Base-by-base conservation (phyloP, 768 basidiomycete genomes). In the Tylopilus cervinicoccineus region DNA sequence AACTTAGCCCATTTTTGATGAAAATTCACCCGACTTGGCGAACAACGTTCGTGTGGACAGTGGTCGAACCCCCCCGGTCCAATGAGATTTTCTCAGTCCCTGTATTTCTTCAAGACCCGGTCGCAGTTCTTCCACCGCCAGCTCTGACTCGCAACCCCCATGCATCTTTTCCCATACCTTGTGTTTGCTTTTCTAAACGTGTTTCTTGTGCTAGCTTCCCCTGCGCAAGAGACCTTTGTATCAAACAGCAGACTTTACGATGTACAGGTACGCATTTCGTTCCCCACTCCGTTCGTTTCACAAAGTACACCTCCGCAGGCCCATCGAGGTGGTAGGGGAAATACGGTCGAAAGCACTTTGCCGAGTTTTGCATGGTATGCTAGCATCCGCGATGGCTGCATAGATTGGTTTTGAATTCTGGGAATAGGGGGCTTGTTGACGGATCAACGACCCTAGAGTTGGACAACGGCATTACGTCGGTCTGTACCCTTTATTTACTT, bases 371-470 rank as follows among this genome's bases (percentile, higher is more conserved):
- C 88, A 49, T 86, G 85, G 86, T 86, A 70, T 48, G 55, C 22
- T 48, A 27, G 34, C 39, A 22, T 41, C 33, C 22, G 29, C 39
- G 23, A 45, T 67, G 48, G 13, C 38, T 50, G 39, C 34, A 27
- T 48, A n/a, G 19, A 44, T 36, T 26, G 39, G 17, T 39, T 24
- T 38, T 43, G 42, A 50, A 37, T 43, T 40, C 50, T 45, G 27
- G 50, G 36, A 51, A 28, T 53, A 87, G 86, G 83, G 88, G 79
- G 19, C 72, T 90, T 48, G 76, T 90, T 41, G 78, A 85, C 54
- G 88, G 86, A 22, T 81, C 82, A 22, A 84, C 83, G 2, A 87
- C 86, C 1, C 73, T 92, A 12, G 88, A 90, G 66, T 65, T 90
- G 52, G 88, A 90, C 62, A 86, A 88, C 61, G 86, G 84, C 2